Percentiles rank a stretch among this genome's conserved stretches.
Conservation (phyloP, 345 rosid genomes). For the Ailanthus altissimus region DNA sequence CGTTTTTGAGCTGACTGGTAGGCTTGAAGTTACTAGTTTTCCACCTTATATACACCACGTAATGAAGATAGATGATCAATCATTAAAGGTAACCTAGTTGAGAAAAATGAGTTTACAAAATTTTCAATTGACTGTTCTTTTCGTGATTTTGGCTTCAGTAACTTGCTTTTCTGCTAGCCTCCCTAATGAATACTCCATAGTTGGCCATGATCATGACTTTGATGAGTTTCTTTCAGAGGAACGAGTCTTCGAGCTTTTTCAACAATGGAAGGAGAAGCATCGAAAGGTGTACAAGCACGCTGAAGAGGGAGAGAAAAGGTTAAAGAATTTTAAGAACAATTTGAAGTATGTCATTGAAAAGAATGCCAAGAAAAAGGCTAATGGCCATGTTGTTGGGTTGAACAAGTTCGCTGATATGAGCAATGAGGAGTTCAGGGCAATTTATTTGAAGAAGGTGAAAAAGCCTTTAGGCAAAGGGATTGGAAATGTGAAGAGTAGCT, state of each 20-base stretch:
- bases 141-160: constrained; percentile 34
- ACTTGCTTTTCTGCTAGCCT: constrained; percentile 29
- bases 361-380: constrained; percentile 22
- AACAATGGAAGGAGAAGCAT: constrained; percentile 52
- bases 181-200: constrained; percentile 48
- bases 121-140: constrained; percentile 20
- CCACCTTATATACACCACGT: constrained; percentile 20
- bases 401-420: constrained; percentile 70
- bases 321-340: constrained; percentile 46
- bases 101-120: constrained; percentile 33
- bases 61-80: constrained; percentile 12
- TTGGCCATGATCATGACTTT: constrained; percentile 31
- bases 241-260: constrained; percentile 46
- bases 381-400: constrained; percentile 44
- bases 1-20: constrained; percentile 46
- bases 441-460: constrained; percentile 48
- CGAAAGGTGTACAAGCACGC: constrained; percentile 47
- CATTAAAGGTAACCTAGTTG: constrained; percentile 8
- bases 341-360: constrained; percentile 51
- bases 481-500: constrained; percentile 1
- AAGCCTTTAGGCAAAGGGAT: constrained; percentile 36
- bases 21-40: constrained; percentile 21
- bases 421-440: constrained; percentile 55
- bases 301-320: constrained; percentile 49
- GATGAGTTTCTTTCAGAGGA: constrained; percentile 45